Evolutionary conservation across 2,329 filamentous ascomycete genomes (phyloP).

Genomic region (Aureobasidium vineae): DNA sequence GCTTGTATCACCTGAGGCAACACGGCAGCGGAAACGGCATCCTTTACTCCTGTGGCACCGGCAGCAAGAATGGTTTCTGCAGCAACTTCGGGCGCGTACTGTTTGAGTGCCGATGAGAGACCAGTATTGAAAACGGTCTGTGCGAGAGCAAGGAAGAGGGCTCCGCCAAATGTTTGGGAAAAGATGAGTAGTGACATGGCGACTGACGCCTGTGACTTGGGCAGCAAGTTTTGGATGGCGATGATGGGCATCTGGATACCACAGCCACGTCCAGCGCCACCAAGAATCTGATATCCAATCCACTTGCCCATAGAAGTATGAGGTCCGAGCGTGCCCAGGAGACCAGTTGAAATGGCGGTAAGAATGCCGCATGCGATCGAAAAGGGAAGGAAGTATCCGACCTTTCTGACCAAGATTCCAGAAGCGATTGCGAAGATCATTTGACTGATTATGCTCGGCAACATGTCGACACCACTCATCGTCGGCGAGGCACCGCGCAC

Average conservation of each 20-base stretch:
- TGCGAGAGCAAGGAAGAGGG: conserved; percentile 36
- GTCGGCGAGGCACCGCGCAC: conserved; percentile 33
- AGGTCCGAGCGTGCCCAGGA: conserved; percentile 40
- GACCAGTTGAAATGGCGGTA: conserved; percentile 32
- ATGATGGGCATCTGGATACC: conserved; percentile 54
- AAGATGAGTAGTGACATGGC: conserved; percentile 38
- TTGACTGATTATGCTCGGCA: conserved; percentile 29
- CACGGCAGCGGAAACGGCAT: conserved; percentile 51
- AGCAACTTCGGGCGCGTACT: conserved; percentile 41
- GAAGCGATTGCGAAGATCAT: conserved; percentile 30
- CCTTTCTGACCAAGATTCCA: conserved; percentile 27
- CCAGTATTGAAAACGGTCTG: conserved; percentile 36
- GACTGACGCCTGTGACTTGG: conserved; percentile 34
- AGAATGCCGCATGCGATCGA: conserved; percentile 29
- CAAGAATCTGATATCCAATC: conserved; percentile 56
- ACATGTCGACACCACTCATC: conserved; percentile 32
- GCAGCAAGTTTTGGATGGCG: conserved; percentile 40
- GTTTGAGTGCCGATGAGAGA: background rate
- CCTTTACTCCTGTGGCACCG: conserved; percentile 61
- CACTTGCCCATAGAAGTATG: conserved; percentile 46
- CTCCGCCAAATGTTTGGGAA: conserved; percentile 36
- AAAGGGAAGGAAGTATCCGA: conserved; percentile 33
- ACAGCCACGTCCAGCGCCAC: conserved; percentile 50
- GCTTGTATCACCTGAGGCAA: conserved; percentile 57
- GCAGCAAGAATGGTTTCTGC: conserved; percentile 45